Base-by-base conservation (phyloP, 2,329 filamentous ascomycete species). In the Aschersonia sp. region DNA sequence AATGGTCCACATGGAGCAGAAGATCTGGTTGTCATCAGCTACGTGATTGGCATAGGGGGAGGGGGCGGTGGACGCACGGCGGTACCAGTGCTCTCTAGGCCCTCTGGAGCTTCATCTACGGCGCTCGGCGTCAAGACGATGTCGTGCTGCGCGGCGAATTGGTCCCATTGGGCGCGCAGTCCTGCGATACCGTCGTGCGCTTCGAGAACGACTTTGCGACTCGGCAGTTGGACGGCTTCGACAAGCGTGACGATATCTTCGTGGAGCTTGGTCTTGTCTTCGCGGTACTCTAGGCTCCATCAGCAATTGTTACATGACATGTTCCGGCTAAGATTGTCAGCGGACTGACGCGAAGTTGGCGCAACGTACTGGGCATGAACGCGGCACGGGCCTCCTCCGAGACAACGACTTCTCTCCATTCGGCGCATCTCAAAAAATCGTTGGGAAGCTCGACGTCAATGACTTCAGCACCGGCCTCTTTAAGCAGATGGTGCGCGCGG, bases 51-150 rank as follows among this genome's bases (percentile, higher is more conserved):
- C 20, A 20, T 20, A 20, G 20, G 20, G 20, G 20, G 20, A 20
- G 20, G 20, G 20, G 20, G 20, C 20, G 20, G 20, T 20, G 20
- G 0, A 61, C 66, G 29, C 38, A 49, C 52, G 3, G 75, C 67
- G 51, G 67, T 73, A 0, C 80, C 80, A 0, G 78, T 84, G 46
- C 59, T 69, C 4, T 65, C 65, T 0, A 59, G 45, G 0, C 78
- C 79, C 1, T 69, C 48, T 0, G 80, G 78, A 0, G 80, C 80
- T 53, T 80, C 78, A 48, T 79, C 80, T 0, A 71, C 55, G 0
- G 73, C 75, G 53, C 77, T 81, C 0, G 80, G 79, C 0, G 70
- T 73, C 7, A 84, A 53, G 0, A 83, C 65, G 0, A 74, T 76
- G 10, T 67, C 71, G 50, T 80, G 83, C 12, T 61, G 56, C 1